A percentile compares a stretch with the other conserved stretches of the same genome.
Evolutionary conservation across 2,329 filamentous ascomycete genomes (phyloP).

Genomic region (Chaetomiaceae sp.): DNA sequence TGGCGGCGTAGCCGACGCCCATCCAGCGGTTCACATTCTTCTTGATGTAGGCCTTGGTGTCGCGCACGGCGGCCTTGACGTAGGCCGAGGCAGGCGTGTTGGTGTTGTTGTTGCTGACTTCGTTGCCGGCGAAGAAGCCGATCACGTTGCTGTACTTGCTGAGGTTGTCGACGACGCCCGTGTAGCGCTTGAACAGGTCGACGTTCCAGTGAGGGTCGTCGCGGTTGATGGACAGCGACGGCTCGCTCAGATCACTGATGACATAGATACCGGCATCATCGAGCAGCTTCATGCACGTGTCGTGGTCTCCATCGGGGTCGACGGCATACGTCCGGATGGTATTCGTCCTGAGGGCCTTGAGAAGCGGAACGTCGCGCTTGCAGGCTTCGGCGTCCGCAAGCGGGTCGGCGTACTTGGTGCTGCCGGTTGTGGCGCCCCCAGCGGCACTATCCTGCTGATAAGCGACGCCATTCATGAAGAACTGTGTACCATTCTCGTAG

Average conservation of each 20-base stretch:
- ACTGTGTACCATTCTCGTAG: conserved; percentile 65
- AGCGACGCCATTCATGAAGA: conserved; percentile 86
- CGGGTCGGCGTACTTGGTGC: conserved; percentile 70
- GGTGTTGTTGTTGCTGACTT: conserved; percentile 83
- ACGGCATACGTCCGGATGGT: conserved; percentile 93
- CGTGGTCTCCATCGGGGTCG: conserved; percentile 73
- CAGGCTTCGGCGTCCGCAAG: conserved; percentile 68
- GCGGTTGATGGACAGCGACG: conserved; percentile 78
- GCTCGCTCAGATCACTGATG: conserved; percentile 83
- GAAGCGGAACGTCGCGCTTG: conserved; percentile 78
- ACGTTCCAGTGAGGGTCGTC: conserved; percentile 74
- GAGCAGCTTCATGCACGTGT: conserved; percentile 77
- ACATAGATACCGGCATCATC: conserved; percentile 89
- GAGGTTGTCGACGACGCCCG: conserved; percentile 74
- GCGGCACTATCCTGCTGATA: conserved; percentile 79
- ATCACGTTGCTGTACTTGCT: conserved; percentile 83
- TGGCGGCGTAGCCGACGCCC: conserved; percentile 92
- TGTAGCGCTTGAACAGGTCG: conserved; percentile 75
- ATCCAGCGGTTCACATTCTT: conserved; percentile 70
- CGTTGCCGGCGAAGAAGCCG: conserved; percentile 98
- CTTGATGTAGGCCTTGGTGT: conserved; percentile 93
- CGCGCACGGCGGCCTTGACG: conserved; percentile 95
- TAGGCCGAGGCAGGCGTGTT: conserved; percentile 90
- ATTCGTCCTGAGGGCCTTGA: conserved; percentile 79
- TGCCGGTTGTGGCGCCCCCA: conserved; percentile 46